A percentile compares a stretch with the other conserved stretches of the same genome.
phyloP scores from a whole-genome alignment of 495 filamentous ascomycete genomes.

The Neurospora sp. region DNA sequence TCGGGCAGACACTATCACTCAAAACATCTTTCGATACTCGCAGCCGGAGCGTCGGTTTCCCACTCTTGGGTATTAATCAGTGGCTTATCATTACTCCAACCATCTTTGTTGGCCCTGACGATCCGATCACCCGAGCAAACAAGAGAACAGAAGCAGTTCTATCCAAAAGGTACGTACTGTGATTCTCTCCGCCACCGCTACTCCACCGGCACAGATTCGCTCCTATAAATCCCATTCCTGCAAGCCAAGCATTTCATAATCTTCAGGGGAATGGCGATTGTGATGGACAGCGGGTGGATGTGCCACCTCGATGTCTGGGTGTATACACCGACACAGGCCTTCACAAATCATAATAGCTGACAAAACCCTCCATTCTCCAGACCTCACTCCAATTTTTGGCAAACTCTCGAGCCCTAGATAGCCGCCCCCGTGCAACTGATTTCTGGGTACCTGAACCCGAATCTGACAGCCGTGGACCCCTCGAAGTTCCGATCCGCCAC shows the following conservation, averaged over 20 bases:
- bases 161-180: not conserved
- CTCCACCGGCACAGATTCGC: not conserved
- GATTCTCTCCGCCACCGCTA: not conserved
- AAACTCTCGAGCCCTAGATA: not conserved
- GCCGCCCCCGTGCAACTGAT: not conserved
- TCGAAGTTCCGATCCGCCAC: not conserved
- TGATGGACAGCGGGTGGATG: not conserved
- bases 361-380: not conserved
- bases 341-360: not conserved
- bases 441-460: not conserved
- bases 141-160: not conserved
- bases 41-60: not conserved
- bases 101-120: not conserved
- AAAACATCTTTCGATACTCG: not conserved
- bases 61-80: not conserved
- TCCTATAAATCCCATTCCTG: not conserved
- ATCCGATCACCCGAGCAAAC: not conserved
- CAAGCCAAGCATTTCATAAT: not conserved
- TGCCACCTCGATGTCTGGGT: not conserved
- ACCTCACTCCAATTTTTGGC: not conserved
- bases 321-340: not conserved
- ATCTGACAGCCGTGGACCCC: not conserved
- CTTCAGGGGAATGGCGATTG: not conserved
- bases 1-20: not conserved
- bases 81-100: not conserved